Evolutionary conservation across 2,329 filamentous ascomycete genomes (phyloP).

Genomic region (Aspergillus phoenicis): DNA sequence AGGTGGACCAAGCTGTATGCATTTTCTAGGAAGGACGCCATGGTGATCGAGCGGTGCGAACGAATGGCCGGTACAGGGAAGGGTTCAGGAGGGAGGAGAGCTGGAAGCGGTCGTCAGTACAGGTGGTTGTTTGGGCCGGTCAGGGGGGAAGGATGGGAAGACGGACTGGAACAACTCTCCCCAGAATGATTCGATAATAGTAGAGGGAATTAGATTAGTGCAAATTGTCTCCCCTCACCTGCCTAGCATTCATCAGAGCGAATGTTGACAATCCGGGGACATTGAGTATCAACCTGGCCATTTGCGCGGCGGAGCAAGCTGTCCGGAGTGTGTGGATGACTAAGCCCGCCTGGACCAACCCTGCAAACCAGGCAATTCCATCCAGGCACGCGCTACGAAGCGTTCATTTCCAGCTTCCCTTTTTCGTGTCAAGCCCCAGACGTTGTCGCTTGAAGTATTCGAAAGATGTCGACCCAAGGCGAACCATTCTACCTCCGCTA

Average conservation of each 20-base stretch:
- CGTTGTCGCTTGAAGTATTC: conserved; percentile 15
- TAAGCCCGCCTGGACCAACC: conserved; percentile 37
- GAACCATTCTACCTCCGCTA: conserved; percentile 96
- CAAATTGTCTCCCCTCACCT: conserved; percentile 40
- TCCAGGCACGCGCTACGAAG: conserved; percentile 10
- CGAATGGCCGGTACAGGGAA: conserved; percentile 25
- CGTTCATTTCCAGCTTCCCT: conserved; percentile 13
- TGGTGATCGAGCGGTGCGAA: conserved; percentile 53
- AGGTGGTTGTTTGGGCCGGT: conserved; percentile 31
- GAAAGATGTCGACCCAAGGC: conserved; percentile 65
- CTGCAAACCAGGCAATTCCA: conserved; percentile 17
- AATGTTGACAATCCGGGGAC: conserved; percentile 35
- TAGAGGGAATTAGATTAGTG: conserved; percentile 30
- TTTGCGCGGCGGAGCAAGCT: conserved; percentile 41
- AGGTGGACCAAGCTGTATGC: conserved; percentile 96
- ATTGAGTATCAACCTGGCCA: conserved; percentile 44
- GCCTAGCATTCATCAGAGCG: conserved; percentile 40
- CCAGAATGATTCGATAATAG: conserved; percentile 24
- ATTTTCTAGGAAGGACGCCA: conserved; percentile 93
- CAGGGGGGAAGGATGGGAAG: conserved; percentile 17
- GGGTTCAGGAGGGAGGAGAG: conserved; percentile 34
- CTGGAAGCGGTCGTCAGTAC: conserved; percentile 35
- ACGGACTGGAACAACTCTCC: conserved; percentile 35
- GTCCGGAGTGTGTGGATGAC: conserved; percentile 49
- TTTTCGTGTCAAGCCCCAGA: conserved; percentile 7